Base-by-base conservation (phyloP, 495 filamentous ascomycete genomes). In the Pyronema domesticum region DNA sequence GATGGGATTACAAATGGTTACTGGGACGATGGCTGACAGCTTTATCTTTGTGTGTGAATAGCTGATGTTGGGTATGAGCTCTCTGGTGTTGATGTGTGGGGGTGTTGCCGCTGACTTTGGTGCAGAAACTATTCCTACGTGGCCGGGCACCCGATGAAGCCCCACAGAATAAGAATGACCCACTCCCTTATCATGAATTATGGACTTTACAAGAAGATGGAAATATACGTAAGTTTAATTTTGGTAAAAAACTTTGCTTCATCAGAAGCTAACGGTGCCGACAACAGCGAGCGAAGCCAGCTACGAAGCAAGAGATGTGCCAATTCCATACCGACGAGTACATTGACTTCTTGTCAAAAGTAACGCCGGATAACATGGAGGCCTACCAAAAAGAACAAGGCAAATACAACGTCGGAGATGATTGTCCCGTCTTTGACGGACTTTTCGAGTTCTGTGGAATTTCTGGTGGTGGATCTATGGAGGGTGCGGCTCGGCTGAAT, bases 291-390 rank as follows among this genome's bases (percentile, higher is more conserved):
- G 91, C 91, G 42, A 99, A 99, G 73, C 91, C 91, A 8, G 91
- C 91, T 13, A 89, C 86, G 30, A 87, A 85, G 55, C 82, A 83
- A 58, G 91, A 99, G 66, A 99, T 99, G 91, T 95, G 91, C 54
- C 93, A 96, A 67, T 99, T 96, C 65, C 91, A 99, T 68, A 95
- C 91, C 7, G 91, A 99, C 67, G 91, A 99, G 69, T 99, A 99
- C 68, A 89, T 99, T 63, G 93, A 99, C 53, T 99, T 99, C 68
- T 72, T 99, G 15, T 65, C 63, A 23, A 66, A 66, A 59, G 93
- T 99, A 18, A 96, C 91, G 0, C 93, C 91, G 5, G 91, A 96
- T 67, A 99, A 99, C 63, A 99, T 99, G 93, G 91, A 99, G 56
- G 72, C 75, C 17, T 96, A 83, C 60, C 76, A 82, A 48, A 85